Evolutionary conservation across 2,329 filamentous ascomycete species (phyloP).

Genomic region (Aspergillus eucalypticola): DNA sequence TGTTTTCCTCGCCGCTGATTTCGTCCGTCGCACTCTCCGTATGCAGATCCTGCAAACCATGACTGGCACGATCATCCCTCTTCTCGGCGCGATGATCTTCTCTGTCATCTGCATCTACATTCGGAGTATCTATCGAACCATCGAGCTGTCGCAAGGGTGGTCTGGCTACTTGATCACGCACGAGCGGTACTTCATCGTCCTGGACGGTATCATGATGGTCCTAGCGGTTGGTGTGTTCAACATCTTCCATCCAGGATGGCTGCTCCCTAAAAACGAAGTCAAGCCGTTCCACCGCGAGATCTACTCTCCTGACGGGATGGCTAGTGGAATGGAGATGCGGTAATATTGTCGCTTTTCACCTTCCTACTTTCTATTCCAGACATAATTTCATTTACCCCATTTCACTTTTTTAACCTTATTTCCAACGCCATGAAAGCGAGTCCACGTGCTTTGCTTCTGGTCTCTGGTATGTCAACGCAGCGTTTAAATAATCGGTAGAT

Average conservation of each 20-base stretch:
- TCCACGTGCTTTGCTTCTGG: background rate
- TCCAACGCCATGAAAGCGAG: background rate
- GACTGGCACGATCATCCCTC: constrained; percentile 31
- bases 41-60: constrained; percentile 26
- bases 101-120: constrained; percentile 50
- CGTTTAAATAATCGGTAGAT: background rate
- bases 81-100: constrained; percentile 43
- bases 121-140: constrained; percentile 53
- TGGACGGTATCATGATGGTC: constrained; percentile 54
- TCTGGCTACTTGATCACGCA: constrained; percentile 53
- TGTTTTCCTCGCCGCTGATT: constrained; percentile 49
- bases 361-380: background rate
- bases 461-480: background rate
- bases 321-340: constrained; percentile 8
- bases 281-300: constrained; percentile 14
- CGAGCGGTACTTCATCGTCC: constrained; percentile 51
- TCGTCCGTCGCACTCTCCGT: constrained; percentile 43
- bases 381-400: background rate
- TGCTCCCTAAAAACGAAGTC: constrained; percentile 31
- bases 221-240: constrained; percentile 49
- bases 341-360: background rate
- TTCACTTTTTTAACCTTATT: background rate
- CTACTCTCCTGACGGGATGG: background rate
- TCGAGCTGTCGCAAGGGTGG: constrained; percentile 55
- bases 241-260: constrained; percentile 47